Percentiles rank a stretch among this genome's conserved stretches.
Conservation (phyloP, 345 rosid species). For the Nephelium lappaceum region DNA sequence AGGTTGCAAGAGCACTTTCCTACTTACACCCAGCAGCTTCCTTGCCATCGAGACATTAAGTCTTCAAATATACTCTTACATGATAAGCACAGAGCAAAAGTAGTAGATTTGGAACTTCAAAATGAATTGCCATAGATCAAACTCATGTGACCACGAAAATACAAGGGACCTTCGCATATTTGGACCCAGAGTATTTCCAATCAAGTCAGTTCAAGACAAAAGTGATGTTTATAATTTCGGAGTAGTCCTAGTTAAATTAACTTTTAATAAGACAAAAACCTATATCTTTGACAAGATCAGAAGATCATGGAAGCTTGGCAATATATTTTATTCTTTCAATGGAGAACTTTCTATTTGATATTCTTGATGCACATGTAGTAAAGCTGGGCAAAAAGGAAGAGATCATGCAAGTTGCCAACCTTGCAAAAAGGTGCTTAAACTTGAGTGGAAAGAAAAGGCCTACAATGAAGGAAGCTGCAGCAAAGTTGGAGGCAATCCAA, state of each 20-base stretch:
- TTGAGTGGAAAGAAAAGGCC: not conserved
- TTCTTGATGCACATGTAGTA: not conserved
- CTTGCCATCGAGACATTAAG: not conserved
- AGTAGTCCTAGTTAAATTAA: constrained; percentile 8
- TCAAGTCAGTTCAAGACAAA: not conserved
- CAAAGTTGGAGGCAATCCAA: constrained; percentile 3
- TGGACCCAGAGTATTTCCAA: not conserved
- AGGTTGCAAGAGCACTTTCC: constrained; percentile 2
- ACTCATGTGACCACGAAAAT: constrained; percentile 11
- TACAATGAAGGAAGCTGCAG: constrained; percentile 8
- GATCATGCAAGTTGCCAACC: constrained; percentile 1
- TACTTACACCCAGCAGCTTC: not conserved
- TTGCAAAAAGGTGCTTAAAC: constrained; percentile 6
- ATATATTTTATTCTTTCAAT: not conserved
- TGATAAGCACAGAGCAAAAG: constrained; percentile 12
- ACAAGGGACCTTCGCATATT: not conserved
- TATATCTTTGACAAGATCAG: not conserved
- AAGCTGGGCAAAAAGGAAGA: not conserved
- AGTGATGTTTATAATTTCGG: constrained; percentile 12
- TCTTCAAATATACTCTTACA: not conserved
- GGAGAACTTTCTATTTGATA: not conserved
- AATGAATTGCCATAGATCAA: not conserved
- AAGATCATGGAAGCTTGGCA: not conserved
- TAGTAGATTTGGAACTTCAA: constrained; percentile 15
- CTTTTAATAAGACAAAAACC: not conserved